These are phyloP conservation scores for Pseudogymnoascus sp. DNA, from an alignment of 2,329 filamentous ascomycete genomes.

Conservation along the genomic window DNA sequence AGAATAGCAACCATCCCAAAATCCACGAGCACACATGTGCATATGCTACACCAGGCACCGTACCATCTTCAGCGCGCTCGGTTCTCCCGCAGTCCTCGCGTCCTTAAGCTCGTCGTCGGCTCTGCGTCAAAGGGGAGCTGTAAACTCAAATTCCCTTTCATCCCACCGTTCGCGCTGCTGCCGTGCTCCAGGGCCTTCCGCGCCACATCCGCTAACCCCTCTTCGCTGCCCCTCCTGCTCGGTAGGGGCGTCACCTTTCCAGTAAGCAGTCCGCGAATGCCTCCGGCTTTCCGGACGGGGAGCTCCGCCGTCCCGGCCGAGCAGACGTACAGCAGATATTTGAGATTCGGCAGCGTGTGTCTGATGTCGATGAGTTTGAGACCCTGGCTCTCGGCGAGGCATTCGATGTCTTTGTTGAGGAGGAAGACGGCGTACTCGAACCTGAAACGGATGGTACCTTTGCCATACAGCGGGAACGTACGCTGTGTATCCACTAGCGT, in stretches of 20 bases:
- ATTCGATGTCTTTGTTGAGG: slow-evolving; percentile 91
- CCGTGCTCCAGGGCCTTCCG: slow-evolving; percentile 23
- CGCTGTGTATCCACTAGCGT: slow-evolving; percentile 40
- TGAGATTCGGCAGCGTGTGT: slow-evolving; percentile 86
- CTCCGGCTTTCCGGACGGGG: slow-evolving; percentile 52
- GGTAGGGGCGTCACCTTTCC: slow-evolving; percentile 26
- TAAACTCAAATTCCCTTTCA: slow-evolving; percentile 10
- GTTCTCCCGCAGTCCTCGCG: slow-evolving; percentile 27
- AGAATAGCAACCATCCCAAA: slow-evolving; percentile 4
- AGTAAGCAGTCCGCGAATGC: slow-evolving; percentile 49
- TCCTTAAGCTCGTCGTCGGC: slow-evolving; percentile 23
- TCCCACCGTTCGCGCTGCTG: slow-evolving; percentile 14
- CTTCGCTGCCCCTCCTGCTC: slow-evolving; percentile 24
- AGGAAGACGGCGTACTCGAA: slow-evolving; percentile 96
- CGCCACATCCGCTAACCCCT: slow-evolving; percentile 20
- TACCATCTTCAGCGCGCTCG: background rate
- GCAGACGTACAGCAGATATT: slow-evolving; percentile 83
- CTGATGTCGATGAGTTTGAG: slow-evolving; percentile 80
- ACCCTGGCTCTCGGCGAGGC: slow-evolving; percentile 54
- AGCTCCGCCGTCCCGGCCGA: slow-evolving; percentile 64
- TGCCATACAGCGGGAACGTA: slow-evolving; percentile 75
- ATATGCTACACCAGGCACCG: background rate
- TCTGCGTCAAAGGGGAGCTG: slow-evolving; percentile 15
- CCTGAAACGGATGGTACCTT: slow-evolving; percentile 66
- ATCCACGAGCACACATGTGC: background rate